Evolutionary conservation across 208 protist species (phyloP), one percentile per base, ranked within the genome.

Genomic region (Acanthamoeba lugdunensis): DNA sequence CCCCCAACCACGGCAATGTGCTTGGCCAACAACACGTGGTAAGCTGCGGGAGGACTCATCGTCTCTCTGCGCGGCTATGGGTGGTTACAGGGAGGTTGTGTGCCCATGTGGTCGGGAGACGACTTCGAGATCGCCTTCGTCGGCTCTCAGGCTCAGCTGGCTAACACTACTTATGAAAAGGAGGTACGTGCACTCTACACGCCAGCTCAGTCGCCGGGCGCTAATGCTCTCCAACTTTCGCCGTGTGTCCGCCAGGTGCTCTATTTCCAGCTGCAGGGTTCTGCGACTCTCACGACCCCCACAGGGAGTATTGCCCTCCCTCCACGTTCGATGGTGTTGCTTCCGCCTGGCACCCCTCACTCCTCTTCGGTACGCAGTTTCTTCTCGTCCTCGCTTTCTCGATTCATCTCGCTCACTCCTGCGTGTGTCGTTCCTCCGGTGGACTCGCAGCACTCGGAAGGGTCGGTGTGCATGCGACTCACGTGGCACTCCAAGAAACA

Each of bases 181-280:
- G 85, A 91, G 85, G 85, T 65, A 30, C 65, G 65, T 37, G 65
- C 28, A 4, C 4, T 45, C 41, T 45, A 7, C 58, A 1, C 23
- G 21, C 23, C 7, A 1, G 58, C 7, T 65, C 58, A n/a, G 58
- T 6, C 33, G 11, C 14, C 0, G 0, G 18, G 6, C 37, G 28
- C 25, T 11, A 37, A n/a, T 41, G 2, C 28, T 79, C 33, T 50
- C 41, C 14, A 63, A 1, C 52, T 18, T 14, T 56, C 41, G 21
- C 41, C 18, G 33, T 33, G 30, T 28, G 58, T 7, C 4, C 2
- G 4, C 21, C 65, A 81, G 71, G 71, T 63, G 16, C 30, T 63
- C 50, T 87, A 87, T 63, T 87, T 87, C 50, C 79, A 87, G 50
- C 13, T 87, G 28, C 5, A 87, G 45, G 79, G 79, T n/a, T 54